Base-by-base conservation (phyloP, 1,139 yeast species). In the Taiozyma sp. region DNA sequence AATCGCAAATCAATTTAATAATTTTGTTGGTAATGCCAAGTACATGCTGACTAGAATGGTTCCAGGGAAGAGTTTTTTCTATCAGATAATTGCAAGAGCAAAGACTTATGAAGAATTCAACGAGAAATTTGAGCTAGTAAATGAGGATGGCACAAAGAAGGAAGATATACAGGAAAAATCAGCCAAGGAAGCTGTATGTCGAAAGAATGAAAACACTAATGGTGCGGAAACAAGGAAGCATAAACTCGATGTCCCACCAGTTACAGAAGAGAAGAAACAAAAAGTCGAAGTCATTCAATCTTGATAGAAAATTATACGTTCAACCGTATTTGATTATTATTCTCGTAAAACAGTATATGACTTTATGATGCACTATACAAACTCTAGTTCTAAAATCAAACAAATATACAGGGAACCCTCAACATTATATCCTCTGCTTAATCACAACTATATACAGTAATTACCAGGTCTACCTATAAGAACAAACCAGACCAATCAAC, bases 1-100 rank as follows among this genome's bases (percentile, higher is more conserved):
- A n/a, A 64, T 80, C 27, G 85, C 92, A 13, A 63, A 69, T 30
- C 62, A 74, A 52, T 80, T 75, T 64, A 84, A 83, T 50, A 88
- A 88, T 65, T 79, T 78, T 58, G 69, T 78, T 27, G 75, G 89
- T 22, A 90, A 89, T 63, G 80, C 96, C 6, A 93, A 93, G 70
- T 93, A 84, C 67, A 81, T 95, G 70, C 63, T 92, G 46, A 73
- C 83, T 45, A 81, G 91, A 62, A 83, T 89, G 70, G 74, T 90
- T 4, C 96, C 97, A 0, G 96, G 96, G 0, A 87, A 84, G 64
- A 79, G 83, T 5, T 73, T 75, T 19, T 73, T 81, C 48, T 87
- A 86, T 65, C 84, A 80, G 59, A 60, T 70, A 48, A 70, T 89
- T 47, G 75, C 85, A 40, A 77, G 76, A 56, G 72, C 82, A 43